Conservation (phyloP, 2,329 filamentous ascomycete genomes). For the Pseudonectria buxi region DNA sequence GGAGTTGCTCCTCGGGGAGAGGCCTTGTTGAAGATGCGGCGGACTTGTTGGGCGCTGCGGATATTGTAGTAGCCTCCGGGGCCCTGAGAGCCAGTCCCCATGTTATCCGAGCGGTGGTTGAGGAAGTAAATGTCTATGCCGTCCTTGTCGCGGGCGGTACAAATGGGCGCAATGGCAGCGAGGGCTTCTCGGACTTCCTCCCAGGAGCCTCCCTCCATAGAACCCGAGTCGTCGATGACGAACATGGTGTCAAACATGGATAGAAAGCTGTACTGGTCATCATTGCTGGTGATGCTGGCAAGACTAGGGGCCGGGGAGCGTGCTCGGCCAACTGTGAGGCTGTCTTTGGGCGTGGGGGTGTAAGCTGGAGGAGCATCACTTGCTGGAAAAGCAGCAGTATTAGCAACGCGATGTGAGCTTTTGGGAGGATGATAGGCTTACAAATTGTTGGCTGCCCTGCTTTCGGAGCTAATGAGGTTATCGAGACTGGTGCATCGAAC, state of each 20-base stretch:
- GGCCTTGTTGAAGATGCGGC: conserved; percentile 63
- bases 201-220: conserved; percentile 77
- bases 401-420: not conserved
- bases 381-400: conserved; percentile 5
- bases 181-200: conserved; percentile 65
- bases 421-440: not conserved
- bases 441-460: too few relatives aligned
- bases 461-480: too few relatives aligned
- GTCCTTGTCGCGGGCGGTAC: conserved; percentile 70
- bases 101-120: conserved; percentile 51
- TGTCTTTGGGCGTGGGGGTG: conserved; percentile 5
- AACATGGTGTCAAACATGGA: conserved; percentile 78
- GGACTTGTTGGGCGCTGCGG: conserved; percentile 48
- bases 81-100: conserved; percentile 31
- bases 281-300: conserved; percentile 33
- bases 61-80: conserved; percentile 59
- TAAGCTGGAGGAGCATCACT: conserved; percentile 32
- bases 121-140: conserved; percentile 91
- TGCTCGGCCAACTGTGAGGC: not conserved
- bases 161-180: conserved; percentile 70
- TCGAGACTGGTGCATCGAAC: too few relatives aligned
- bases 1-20: conserved; percentile 62
- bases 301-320: conserved; percentile 10
- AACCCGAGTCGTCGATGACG: conserved; percentile 85
- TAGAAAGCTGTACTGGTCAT: conserved; percentile 73